These are phyloP conservation scores for Phytophthora cryptogea DNA, from an alignment of 352 stramenopile species.

Conservation along the genomic window DNA sequence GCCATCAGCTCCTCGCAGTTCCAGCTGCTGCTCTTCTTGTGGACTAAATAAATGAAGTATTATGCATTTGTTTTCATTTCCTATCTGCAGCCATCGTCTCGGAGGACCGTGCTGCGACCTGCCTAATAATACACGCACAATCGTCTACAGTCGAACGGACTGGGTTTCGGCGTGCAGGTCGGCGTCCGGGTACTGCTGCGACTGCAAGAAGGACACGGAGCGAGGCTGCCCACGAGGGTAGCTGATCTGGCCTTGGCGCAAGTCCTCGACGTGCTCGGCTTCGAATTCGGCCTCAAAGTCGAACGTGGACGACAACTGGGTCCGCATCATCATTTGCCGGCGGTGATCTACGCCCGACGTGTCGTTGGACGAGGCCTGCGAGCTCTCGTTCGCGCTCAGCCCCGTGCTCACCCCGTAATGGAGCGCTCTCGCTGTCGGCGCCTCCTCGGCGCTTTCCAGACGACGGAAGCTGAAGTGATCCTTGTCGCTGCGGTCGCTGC, in stretches of 20 bases:
- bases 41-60: conserved; percentile 2
- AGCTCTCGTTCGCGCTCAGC: conserved; percentile 31
- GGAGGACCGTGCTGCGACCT: background rate
- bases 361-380: conserved; percentile 24
- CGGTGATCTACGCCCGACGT: conserved; percentile 18
- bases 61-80: conserved; percentile 10
- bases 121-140: no score
- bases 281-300: conserved; percentile 62
- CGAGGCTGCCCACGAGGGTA: conserved; percentile 60
- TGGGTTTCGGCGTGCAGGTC: conserved; percentile 69
- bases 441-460: conserved; percentile 30
- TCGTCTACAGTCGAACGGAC: conserved; percentile 47
- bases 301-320: conserved; percentile 46
- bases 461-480: conserved; percentile 39
- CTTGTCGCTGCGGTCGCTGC: conserved; percentile 13
- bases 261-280: conserved; percentile 43
- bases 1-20: background rate
- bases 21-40: background rate
- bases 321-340: conserved; percentile 21
- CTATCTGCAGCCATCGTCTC: conserved; percentile 3
- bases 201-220: conserved; percentile 76
- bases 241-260: conserved; percentile 51
- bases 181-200: conserved; percentile 71
- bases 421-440: background rate
- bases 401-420: conserved; percentile 31